A percentile compares a stretch with the other conserved stretches of the same genome.
phyloP scores from a whole-genome alignment of 129 eudicot genomes.

The Kitagawia praeruptora region DNA sequence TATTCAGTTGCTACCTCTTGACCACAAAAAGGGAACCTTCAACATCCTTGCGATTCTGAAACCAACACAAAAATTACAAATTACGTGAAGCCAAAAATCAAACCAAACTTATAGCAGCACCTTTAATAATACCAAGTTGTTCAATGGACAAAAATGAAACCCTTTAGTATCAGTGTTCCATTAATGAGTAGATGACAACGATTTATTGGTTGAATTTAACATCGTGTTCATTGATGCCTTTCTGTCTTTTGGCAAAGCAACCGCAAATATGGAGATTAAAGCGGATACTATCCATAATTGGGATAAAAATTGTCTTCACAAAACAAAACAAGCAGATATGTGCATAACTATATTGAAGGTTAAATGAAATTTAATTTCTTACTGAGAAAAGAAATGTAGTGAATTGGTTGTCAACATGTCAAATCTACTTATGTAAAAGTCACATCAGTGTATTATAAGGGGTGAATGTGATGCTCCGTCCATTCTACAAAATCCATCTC shows the following conservation, averaged over 20 bases:
- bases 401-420: neutral
- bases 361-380: neutral
- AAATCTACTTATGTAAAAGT: neutral
- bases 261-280: neutral
- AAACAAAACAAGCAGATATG: neutral
- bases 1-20: conserved; percentile 36
- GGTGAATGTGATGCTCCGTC: neutral
- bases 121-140: neutral
- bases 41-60: conserved; percentile 93
- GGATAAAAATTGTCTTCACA: neutral
- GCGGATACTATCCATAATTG: neutral
- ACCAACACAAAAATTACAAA: conserved; percentile 15
- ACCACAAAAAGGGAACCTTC: conserved; percentile 94
- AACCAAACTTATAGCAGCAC: neutral
- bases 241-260: neutral
- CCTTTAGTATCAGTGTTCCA: neutral
- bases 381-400: neutral
- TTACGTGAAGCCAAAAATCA: neutral
- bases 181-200: neutral
- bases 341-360: neutral
- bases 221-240: neutral
- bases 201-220: neutral
- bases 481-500: neutral
- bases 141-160: neutral
- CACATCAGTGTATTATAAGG: neutral